Base-by-base conservation (phyloP, 2,329 filamentous ascomycete species). In the Claviceps sp. region DNA sequence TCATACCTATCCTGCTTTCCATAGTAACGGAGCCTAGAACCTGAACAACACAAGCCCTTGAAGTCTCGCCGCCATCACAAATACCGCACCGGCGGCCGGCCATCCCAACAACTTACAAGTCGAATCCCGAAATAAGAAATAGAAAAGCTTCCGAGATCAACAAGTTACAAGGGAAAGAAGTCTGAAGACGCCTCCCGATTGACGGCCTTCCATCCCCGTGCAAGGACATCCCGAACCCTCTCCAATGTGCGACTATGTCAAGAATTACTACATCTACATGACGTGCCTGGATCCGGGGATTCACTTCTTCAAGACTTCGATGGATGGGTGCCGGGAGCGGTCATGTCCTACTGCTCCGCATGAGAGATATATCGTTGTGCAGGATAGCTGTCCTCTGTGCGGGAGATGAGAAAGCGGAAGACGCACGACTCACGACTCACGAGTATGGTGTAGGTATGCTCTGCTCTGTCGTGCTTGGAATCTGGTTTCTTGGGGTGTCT, bases 181-280 rank as follows among this genome's bases (percentile, higher is more conserved):
- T 42, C 40, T 8, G 8, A 19, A 10, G n/a, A 17, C 40, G 37
- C 26, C 40, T 22, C 30, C n/a, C 5, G 26, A 14, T 14, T 26
- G n/a, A 34, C 24, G 5, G 26, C 26, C 26, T 19, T 19, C 19
- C 19, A 10, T 30, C 26, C 8, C 24, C 24, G 5, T 26, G 24
- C 19, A 26, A 26, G 26, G 26, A 26, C 26, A 26, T 42, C 40
- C 16, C 16, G 16, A 42, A 22, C 5, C n/a, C 48, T 44, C 53
- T 61, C 70, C 30, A 54, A 79, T 81, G 77, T 81, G 77, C 63
- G 73, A 80, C 64, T 86, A 83, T 62, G 84, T 81, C 61, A 85
- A 84, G 61, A 87, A 87, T 67, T 88, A 84, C 65, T 87, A 87
- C 68, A 82, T 89, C 65, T 88, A 87, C 69, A 82, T 81, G 53